phyloP scores from a whole-genome alignment of 208 protist species.

The Leishmania mexicana region DNA sequence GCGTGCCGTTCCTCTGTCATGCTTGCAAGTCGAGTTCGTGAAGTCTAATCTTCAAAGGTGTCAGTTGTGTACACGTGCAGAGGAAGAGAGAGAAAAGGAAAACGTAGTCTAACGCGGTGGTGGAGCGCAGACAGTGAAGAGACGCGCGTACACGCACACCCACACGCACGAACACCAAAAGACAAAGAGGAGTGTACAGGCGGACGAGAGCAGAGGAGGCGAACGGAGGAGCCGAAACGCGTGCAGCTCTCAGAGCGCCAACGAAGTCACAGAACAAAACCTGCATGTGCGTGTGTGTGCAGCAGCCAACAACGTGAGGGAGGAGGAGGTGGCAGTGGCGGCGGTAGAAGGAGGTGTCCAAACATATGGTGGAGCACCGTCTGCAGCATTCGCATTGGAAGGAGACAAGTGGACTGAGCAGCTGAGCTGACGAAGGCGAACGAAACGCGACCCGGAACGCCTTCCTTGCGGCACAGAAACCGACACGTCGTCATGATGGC shows the following conservation, averaged over 20 bases:
- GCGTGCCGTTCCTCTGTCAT: too few relatives aligned
- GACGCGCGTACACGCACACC: neutral
- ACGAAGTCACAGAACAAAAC: neutral
- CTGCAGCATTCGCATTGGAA: neutral
- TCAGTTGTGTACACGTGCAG: neutral
- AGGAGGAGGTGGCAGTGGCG: neutral
- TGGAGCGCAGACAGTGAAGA: neutral
- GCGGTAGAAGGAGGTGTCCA: neutral
- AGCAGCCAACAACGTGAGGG: neutral
- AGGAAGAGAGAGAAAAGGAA: neutral
- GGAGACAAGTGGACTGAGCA: neutral
- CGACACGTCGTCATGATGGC: neutral
- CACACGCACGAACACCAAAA: too few relatives aligned
- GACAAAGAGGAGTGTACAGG: too few relatives aligned
- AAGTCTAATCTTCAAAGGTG: neutral
- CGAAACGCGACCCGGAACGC: neutral
- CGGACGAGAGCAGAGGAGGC: too few relatives aligned
- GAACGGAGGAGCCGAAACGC: neutral
- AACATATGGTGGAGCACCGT: neutral
- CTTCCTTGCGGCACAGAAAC: neutral
- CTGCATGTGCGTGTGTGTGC: neutral
- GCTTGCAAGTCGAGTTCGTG: neutral
- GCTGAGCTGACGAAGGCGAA: neutral
- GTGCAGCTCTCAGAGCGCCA: neutral
- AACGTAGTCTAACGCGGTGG: neutral